Conservation (phyloP, 257 asterid genomes). For the Echium plantagineum region DNA sequence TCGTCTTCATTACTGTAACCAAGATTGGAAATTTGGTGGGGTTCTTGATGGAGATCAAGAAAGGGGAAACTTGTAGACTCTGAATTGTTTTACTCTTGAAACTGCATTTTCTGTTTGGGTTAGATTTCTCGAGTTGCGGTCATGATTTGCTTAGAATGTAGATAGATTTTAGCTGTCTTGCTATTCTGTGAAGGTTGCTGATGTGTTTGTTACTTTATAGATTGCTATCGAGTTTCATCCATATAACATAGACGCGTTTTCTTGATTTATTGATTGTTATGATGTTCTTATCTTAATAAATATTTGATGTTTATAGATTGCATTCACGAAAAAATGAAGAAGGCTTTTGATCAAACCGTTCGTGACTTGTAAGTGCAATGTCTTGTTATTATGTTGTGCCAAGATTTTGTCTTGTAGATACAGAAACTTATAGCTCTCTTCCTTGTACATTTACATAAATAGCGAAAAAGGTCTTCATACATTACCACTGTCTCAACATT, state of each 20-base stretch:
- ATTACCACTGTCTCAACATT: not conserved
- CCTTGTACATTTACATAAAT: not conserved
- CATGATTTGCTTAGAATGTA: not conserved
- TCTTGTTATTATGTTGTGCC: constrained; percentile 7
- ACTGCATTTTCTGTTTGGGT: not conserved
- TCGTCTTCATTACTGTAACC: too few relatives aligned
- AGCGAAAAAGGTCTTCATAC: not conserved
- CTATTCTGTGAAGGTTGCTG: not conserved
- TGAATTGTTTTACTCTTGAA: not conserved
- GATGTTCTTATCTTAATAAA: not conserved
- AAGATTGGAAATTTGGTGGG: not conserved
- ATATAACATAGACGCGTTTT: not conserved
- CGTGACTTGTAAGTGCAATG: constrained; percentile 59
- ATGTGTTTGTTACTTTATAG: not conserved
- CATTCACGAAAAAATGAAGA: constrained; percentile 48
- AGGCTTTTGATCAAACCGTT: constrained; percentile 75
- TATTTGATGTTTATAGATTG: too few relatives aligned
- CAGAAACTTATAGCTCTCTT: not conserved
- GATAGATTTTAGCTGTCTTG: not conserved
- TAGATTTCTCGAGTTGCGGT: not conserved
- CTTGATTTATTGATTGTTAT: not conserved
- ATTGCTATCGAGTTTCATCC: not conserved
- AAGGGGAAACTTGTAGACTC: not conserved
- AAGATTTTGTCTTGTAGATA: too few relatives aligned
- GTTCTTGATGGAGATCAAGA: not conserved